Evolutionary conservation across 1,284 basidiomycete species (phyloP).

Genomic region (Cryptococcus sp.): DNA sequence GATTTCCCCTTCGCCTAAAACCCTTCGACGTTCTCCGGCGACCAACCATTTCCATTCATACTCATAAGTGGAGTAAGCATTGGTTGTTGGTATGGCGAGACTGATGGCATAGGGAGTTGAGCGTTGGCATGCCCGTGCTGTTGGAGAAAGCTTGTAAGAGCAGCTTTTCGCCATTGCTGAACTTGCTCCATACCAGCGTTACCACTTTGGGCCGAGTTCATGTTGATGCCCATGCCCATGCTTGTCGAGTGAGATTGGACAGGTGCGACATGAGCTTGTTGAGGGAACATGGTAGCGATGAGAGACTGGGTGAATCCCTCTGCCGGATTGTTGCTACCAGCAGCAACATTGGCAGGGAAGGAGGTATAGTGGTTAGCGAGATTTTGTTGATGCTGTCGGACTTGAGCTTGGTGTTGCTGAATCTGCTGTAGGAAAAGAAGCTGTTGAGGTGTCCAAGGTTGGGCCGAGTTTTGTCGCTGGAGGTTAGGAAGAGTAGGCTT

Average conservation of each 20-base stretch:
- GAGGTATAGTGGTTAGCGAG: neutral
- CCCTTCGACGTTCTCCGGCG: neutral
- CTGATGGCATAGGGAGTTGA: neutral
- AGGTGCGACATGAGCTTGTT: constrained; percentile 13
- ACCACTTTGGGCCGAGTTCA: neutral
- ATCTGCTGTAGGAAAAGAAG: constrained; percentile 24
- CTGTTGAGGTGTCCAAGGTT: constrained; percentile 5
- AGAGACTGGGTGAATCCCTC: constrained; percentile 23
- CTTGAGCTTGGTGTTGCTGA: constrained; percentile 9
- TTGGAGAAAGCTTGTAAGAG: neutral
- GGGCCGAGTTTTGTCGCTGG: constrained; percentile 2
- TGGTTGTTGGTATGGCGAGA: neutral
- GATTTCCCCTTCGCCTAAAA: neutral
- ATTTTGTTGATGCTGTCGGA: constrained; percentile 6
- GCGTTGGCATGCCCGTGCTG: neutral
- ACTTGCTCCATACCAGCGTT: neutral
- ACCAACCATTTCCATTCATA: neutral
- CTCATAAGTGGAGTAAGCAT: neutral
- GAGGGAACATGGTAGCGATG: constrained; percentile 30
- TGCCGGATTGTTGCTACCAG: neutral
- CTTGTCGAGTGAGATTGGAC: constrained; percentile 5
- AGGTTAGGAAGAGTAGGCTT: neutral
- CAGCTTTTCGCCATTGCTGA: constrained; percentile 6
- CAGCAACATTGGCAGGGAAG: neutral
- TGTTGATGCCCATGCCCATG: constrained; percentile 9